Conservation (phyloP, 2,329 filamentous ascomycete species). For the Sporothrix brunneoviolacea region DNA sequence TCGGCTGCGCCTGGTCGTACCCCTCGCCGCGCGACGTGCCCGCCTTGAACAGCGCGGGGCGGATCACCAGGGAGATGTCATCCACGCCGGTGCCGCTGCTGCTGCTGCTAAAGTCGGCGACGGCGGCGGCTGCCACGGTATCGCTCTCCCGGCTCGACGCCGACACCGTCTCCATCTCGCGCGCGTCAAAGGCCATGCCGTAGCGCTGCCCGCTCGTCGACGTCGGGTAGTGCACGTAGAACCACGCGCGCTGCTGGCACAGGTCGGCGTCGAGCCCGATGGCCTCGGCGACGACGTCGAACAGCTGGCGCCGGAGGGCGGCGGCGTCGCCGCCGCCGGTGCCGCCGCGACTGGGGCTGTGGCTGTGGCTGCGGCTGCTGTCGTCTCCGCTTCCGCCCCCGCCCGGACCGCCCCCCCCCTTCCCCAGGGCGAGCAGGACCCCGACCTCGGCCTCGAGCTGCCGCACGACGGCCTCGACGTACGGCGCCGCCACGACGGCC, state of each 20-base stretch:
- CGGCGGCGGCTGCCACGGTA: not conserved
- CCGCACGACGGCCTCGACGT: conserved; percentile 1
- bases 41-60: conserved; percentile 13
- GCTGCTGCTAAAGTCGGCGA: not conserved
- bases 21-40: conserved; percentile 13
- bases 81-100: not conserved
- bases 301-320: conserved; percentile 2
- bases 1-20: conserved; percentile 6
- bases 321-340: not conserved
- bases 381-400: not conserved
- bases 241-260: conserved; percentile 15
- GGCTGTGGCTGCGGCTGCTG: not conserved
- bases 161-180: conserved; percentile 6
- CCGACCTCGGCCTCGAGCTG: conserved; percentile 9
- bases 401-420: not conserved
- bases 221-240: conserved; percentile 11
- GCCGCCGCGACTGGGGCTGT: too few relatives aligned
- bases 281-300: conserved; percentile 2
- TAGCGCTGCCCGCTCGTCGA: conserved; percentile 2
- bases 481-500: not conserved
- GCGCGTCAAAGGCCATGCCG: conserved; percentile 12
- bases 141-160: not conserved
- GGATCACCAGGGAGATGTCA: conserved; percentile 9
- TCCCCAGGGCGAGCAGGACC: not conserved
- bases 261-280: conserved; percentile 13